Evolutionary conservation across 2,329 filamentous ascomycete species (phyloP).

Genomic region (Colletotrichum sp.): DNA sequence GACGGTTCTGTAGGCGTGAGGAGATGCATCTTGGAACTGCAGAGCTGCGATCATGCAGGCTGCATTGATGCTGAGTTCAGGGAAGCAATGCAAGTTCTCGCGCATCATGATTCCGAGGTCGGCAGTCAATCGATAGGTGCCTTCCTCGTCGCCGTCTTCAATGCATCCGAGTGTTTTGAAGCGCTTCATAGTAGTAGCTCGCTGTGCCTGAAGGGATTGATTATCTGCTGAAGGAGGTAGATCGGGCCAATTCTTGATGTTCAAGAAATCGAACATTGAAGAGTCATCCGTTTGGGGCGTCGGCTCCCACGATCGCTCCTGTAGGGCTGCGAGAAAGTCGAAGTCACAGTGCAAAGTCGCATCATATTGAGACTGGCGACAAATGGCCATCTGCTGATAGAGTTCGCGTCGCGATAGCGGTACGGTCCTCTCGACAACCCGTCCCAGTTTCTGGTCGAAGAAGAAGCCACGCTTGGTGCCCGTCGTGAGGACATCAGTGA

Average conservation of each 20-base stretch:
- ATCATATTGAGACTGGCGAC: neutral
- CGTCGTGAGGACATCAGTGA: neutral
- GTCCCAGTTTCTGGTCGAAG: neutral
- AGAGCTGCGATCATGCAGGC: neutral
- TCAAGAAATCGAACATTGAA: neutral
- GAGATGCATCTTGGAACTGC: neutral
- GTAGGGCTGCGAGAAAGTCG: neutral
- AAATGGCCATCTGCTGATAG: neutral
- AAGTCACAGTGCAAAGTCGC: neutral
- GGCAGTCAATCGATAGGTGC: neutral
- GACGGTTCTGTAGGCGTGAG: neutral
- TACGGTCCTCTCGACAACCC: neutral
- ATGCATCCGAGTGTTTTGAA: neutral
- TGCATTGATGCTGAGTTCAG: neutral
- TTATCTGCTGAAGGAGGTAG: neutral
- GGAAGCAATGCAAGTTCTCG: neutral
- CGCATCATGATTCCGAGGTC: neutral
- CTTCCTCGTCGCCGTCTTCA: neutral
- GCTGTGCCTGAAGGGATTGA: neutral
- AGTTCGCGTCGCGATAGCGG: neutral
- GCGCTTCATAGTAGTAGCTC: neutral
- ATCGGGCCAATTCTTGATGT: neutral
- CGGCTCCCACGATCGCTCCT: neutral
- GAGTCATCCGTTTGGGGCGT: neutral
- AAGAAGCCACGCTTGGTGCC: neutral